Conservation (phyloP, 768 basidiomycete species). For the Hypholoma sublateritium region DNA sequence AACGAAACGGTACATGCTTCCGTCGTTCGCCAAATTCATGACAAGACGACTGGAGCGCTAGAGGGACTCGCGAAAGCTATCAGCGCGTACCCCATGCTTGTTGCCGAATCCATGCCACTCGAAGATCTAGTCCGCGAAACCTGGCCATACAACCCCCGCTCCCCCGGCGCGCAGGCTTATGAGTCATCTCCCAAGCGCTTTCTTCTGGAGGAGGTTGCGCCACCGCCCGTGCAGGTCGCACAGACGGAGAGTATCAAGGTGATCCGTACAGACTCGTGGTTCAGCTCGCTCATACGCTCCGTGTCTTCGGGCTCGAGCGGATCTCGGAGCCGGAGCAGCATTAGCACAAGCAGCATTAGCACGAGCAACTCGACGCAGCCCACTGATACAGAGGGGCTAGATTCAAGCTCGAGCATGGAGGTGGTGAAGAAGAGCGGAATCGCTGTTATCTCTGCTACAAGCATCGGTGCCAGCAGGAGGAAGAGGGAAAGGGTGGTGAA, state of each 20-base stretch:
- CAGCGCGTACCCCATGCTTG: conserved; percentile 39
- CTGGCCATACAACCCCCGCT: conserved; percentile 43
- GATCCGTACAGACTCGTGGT: conserved; percentile 10
- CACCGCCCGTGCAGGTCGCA: neutral
- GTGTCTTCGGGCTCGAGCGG: neutral
- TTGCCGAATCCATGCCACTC: conserved; percentile 44
- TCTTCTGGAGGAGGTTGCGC: neutral
- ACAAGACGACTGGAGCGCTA: conserved; percentile 30
- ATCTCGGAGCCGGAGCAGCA: neutral
- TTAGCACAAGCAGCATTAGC: neutral
- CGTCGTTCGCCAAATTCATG: conserved; percentile 43
- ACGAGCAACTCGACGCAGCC: too few relatives aligned
- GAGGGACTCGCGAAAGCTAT: conserved; percentile 25
- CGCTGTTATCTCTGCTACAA: too few relatives aligned
- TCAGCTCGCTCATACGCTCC: conserved; percentile 11
- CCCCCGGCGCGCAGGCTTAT: conserved; percentile 19
- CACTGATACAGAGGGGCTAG: neutral
- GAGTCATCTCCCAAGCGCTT: neutral
- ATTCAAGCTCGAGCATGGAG: neutral
- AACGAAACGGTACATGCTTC: conserved; percentile 65
- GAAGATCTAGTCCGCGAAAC: conserved; percentile 47
- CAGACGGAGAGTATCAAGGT: neutral
- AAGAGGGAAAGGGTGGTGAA: too few relatives aligned
- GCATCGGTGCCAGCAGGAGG: too few relatives aligned
- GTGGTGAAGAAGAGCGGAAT: too few relatives aligned